Evolutionary conservation across 106 monocot genomes (phyloP).

Genomic region (Allium fistulosum): DNA sequence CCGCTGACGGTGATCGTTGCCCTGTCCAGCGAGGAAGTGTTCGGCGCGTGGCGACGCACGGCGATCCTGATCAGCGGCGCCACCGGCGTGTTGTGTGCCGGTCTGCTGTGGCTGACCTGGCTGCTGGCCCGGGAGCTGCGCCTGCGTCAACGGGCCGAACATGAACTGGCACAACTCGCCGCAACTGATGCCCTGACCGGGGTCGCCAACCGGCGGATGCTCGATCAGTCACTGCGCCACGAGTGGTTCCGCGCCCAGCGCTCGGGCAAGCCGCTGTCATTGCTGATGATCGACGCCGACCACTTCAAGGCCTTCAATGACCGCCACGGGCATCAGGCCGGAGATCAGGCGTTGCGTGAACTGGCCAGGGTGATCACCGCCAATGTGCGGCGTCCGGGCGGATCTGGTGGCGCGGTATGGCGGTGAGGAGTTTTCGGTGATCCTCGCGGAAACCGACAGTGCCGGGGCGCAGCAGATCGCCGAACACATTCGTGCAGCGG

Average conservation of each 20-base stretch:
- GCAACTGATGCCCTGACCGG: too few relatives aligned
- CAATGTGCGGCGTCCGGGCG: not conserved
- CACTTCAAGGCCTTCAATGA: conserved; percentile 9
- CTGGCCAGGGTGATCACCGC: not conserved
- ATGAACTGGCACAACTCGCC: too few relatives aligned
- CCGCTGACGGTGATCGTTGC: too few relatives aligned
- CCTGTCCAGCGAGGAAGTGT: too few relatives aligned
- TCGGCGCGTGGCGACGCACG: too few relatives aligned
- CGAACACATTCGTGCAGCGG: not conserved
- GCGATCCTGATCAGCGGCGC: too few relatives aligned
- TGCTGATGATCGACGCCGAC: conserved; percentile 4
- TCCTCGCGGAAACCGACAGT: not conserved
- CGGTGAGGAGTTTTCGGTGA: not conserved
- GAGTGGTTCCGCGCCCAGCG: not conserved
- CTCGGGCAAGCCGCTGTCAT: not conserved
- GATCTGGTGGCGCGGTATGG: not conserved
- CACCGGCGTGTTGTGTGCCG: too few relatives aligned
- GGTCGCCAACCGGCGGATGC: too few relatives aligned
- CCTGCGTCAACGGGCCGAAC: too few relatives aligned
- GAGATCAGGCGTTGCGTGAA: not conserved
- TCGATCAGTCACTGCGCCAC: too few relatives aligned
- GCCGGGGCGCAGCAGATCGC: not conserved
- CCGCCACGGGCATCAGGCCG: not conserved
- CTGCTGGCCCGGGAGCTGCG: too few relatives aligned
- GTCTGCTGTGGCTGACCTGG: too few relatives aligned